Evolutionary conservation across 148 eudicot species (phyloP), one percentile per base, ranked within the genome.

Genomic region (Dysphania ambrosioides): DNA sequence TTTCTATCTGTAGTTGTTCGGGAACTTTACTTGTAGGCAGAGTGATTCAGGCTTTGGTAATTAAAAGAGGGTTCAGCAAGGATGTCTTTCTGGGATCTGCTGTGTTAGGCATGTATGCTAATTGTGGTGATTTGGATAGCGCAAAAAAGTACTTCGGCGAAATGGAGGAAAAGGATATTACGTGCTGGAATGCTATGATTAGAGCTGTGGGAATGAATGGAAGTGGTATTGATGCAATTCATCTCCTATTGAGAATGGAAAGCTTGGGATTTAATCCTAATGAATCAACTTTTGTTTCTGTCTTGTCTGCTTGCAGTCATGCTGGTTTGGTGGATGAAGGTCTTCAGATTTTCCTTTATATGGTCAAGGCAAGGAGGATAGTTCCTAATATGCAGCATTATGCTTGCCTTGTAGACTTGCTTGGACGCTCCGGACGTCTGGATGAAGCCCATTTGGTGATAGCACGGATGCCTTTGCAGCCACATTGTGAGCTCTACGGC

Each of bases 131-230:
- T 53, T 72, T 82, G 31, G 82, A 19, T 15, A 79, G 81, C 51
- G 90, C 80, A 1, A 80, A 64, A 60, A 81, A 23, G 49, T 83
- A 56, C 35, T 86, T 88, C 63, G 72, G 72, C 62, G 56, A 6
- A 60, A 79, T 88, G 84, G 81, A 68, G 42, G 57, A 55, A 18
- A 88, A 86, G 72, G 90, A 88, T 78, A 82, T 82, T 23, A 82
- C 79, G 12, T 83, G 86, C 58, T 86, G 92, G 92, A 88, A 86
- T 69, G 83, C 88, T 2, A 70, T 86, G 81, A 86, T 88, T 72
- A 77, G 80, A 32, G 88, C 88, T 66, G 73, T 74, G 81, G 89
- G 89, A 36, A 72, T 75, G 70, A 79, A 79, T 73, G 89, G 92
- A 29, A 61, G 70, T 75, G 88, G 86, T 2, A 42, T 58, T 36